Evolutionary conservation across 257 asterid genomes (phyloP), one percentile per base, ranked within the genome.

Genomic region (Thymus mandschuricus): DNA sequence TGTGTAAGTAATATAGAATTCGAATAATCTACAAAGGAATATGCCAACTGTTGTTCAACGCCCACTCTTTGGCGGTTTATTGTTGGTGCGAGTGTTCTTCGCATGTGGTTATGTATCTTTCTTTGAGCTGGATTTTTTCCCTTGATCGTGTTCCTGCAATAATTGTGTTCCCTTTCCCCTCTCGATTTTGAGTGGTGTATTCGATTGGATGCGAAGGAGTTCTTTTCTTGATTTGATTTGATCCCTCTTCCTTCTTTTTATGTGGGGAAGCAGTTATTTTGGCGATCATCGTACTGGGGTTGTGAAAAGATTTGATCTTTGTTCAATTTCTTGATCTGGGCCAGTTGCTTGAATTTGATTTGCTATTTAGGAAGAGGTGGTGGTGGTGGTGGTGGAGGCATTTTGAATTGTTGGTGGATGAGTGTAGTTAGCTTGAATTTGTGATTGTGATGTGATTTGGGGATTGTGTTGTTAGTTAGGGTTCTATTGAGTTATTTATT

Each of bases 1-100:
- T 46, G 58, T 64, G 27, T 2, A 27, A 52, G 33, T 52, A 49
- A 49, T 49, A 12, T 12, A 49, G 58, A 62, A 89, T 85, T 89
- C 95, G 86, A 74, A 88, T 85, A 78, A 78, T 74, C 72, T 62
- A 51, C 73, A 67, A 82, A 68, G 72, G 92, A 86, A 88, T 89
- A 89, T 92, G 86, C 73, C 76, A 74, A 81, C 85, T 71, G 75
- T 75, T 78, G 58, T 76, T 77, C 86, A 73, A 74, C 80, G 73
- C 73, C 28, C 68, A 67, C 45, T 68, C 77, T 51, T 80, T 85
- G 93, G 87, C 90, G 87, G 92, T 86, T 89, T 80, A 72, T 76
- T 78, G 75, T 83, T 77, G 66, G 77, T 73, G 34, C 6, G 72
- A 79, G 72, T 78, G 75, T 66, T 82, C 81, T 81, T 66, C 74